Evolutionary conservation across 108 stramenopile species (phyloP), one percentile per base, ranked within the genome.

Genomic region (Fragilariopsis cylindrus): DNA sequence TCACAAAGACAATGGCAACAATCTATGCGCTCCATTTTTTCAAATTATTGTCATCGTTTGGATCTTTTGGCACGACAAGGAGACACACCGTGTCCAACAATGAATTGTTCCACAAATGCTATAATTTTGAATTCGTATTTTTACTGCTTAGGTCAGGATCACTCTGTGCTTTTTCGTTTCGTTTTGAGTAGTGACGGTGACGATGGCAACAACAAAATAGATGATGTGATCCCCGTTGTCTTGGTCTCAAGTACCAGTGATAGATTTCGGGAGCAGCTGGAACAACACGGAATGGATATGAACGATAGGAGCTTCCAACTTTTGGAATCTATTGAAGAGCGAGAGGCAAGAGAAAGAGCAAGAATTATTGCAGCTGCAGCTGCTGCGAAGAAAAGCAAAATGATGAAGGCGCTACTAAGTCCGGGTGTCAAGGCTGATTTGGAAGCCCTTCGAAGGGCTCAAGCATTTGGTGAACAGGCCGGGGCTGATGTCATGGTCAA

Each of bases 401-500:
- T 11, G 16, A 16, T 68, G 7, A 56, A 45, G n/a, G 49, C 63
- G 40, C 30, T 69, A 9, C 43, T 78, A 57, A 79, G 72, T 48
- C 78, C 72, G 15, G 60, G 47, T 3, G 78, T 79, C 16, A 72
- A 83, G 11, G 87, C 82, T 8, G 91, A 92, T 48, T 69, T 92
- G 43, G 87, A 87, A 16, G 87, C 88, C 21, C 65, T 92, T 12
- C 82, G 87, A 12, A 73, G 69, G 47, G 88, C 83, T 44, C 76
- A 80, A 62, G 78, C 77, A 13, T 67, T 74, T 55, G 81, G 83
- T 42, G 73, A 79, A 49, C 57, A 69, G 45, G 79, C 78, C 4
- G 85, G 85, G 13, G 85, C 85, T 49, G 85, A 85, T 73, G 78
- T 85, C 19, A 73, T 73, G 13, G 73, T 85, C n/a, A 73, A 84